Percentiles rank a stretch among this genome's conserved stretches.
These are phyloP conservation scores for Phaeosphaeria sp. DNA, from an alignment of 2,329 filamentous ascomycete species.

Conservation along the genomic window DNA sequence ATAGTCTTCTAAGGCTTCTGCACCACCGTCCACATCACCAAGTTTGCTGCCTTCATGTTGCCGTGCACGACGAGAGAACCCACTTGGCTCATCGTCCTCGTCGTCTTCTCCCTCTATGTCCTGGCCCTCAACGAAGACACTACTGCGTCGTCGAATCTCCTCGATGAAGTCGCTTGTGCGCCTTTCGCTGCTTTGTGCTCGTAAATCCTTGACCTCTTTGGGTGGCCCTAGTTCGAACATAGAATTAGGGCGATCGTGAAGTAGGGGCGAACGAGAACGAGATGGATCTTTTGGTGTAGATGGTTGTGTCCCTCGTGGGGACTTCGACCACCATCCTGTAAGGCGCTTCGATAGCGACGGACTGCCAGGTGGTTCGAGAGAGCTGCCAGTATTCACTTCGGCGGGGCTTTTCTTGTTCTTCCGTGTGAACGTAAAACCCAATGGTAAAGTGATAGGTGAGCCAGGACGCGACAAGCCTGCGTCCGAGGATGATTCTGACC, in stretches of 20 bases:
- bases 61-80: neutral
- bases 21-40: conserved; percentile 15
- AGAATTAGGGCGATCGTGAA: conserved; percentile 37
- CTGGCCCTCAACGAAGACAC: conserved; percentile 55
- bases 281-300: conserved; percentile 6
- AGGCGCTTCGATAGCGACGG: conserved; percentile 40
- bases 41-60: conserved; percentile 13
- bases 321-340: conserved; percentile 47
- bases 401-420: conserved; percentile 21
- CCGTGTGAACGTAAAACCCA: conserved; percentile 37
- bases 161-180: conserved; percentile 44
- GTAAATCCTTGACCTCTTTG: conserved; percentile 26
- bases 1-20: conserved; percentile 12
- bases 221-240: conserved; percentile 48
- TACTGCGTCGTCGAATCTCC: conserved; percentile 54
- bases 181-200: conserved; percentile 17
- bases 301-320: conserved; percentile 21
- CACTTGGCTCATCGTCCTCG: neutral
- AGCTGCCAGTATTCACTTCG: conserved; percentile 7
- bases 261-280: conserved; percentile 15
- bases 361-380: conserved; percentile 26
- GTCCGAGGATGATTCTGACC: conserved; percentile 40
- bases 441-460: conserved; percentile 34
- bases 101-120: conserved; percentile 17
- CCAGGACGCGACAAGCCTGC: conserved; percentile 30